Evolutionary conservation across 1,284 basidiomycete species (phyloP), one percentile per base, ranked within the genome.

Genomic region (Sphagnurus paluster): DNA sequence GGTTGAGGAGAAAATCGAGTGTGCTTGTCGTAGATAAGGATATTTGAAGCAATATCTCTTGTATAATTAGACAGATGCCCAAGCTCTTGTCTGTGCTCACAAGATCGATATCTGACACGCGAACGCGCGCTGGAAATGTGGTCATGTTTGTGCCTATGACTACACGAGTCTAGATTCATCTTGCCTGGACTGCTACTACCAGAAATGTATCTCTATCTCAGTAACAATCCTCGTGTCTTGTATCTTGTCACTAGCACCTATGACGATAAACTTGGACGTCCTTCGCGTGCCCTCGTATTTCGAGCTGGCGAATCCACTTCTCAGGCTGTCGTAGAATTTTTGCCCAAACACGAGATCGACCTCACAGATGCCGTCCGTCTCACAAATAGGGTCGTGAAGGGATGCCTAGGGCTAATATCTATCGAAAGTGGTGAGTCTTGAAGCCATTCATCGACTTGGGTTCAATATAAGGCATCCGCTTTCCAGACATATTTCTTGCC

Each of bases 311-410:
- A 81, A 55, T 67, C 68, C 34, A 74, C 74, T 54, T 65, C 77
- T 10, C 85, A 89, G 62, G 82, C 84, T 39, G 77, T 93, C 28
- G 91, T 94, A 11, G 92, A 95, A 65, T 91, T 94, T 58, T 64
- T 94, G 4, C 80, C 78, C 0, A 80, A 83, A 52, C 72, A 81
- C 40, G 77, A 90, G 56, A 77, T 94, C 21, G 83, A 93, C 57
- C 71, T 90, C 26, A 59, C 69, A 9, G 78, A 74, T 48, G 70
- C 86, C 10, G 69, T 84, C 46, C 79, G 76, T 48, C 64, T 90
- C 39, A 87, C 81, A 29, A 82, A 70, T 33, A 75, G 82, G 54
- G 70, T 76, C 20, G 81, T 93, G 6, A 87, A 87, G 60, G 93
- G 93, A 26, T 92, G 91, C 53, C 67, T 95, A 44, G 93, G 93